Evolutionary conservation across 352 stramenopile species (phyloP).

Genomic region (Pilasporangium apinafurcum): DNA sequence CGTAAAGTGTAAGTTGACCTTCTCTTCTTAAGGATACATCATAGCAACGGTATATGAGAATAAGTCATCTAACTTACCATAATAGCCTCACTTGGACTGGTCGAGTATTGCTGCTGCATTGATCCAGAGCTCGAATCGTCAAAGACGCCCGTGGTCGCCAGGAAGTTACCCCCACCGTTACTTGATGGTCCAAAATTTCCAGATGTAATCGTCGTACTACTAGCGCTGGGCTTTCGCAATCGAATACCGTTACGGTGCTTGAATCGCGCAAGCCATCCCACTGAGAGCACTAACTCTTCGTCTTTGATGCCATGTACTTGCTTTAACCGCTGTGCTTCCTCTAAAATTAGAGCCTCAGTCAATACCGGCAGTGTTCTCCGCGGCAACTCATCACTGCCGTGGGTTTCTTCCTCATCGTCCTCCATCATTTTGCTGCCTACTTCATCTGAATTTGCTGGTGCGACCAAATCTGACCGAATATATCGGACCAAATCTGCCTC

Average conservation of each 20-base stretch:
- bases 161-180: conserved; percentile 1
- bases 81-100: neutral
- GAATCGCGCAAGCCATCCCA: conserved; percentile 65
- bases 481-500: conserved; percentile 59
- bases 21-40: too few species aligned
- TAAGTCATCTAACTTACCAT: too few species aligned
- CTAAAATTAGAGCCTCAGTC: conserved; percentile 64
- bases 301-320: conserved; percentile 55
- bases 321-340: conserved; percentile 69
- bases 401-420: neutral
- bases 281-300: conserved; percentile 62
- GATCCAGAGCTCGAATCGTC: conserved; percentile 1
- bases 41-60: too few species aligned
- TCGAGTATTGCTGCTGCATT: too few species aligned
- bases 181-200: conserved; percentile 4
- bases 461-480: conserved; percentile 16
- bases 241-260: conserved; percentile 71
- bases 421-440: neutral
- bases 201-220: neutral
- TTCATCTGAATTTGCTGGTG: neutral
- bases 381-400: neutral
- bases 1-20: too few species aligned
- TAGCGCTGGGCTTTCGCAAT: conserved; percentile 33
- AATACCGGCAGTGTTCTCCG: conserved; percentile 6
- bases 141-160: conserved; percentile 1